Evolutionary conservation across 2,329 filamentous ascomycete species (phyloP).

Genomic region (Remersonia thermophila): DNA sequence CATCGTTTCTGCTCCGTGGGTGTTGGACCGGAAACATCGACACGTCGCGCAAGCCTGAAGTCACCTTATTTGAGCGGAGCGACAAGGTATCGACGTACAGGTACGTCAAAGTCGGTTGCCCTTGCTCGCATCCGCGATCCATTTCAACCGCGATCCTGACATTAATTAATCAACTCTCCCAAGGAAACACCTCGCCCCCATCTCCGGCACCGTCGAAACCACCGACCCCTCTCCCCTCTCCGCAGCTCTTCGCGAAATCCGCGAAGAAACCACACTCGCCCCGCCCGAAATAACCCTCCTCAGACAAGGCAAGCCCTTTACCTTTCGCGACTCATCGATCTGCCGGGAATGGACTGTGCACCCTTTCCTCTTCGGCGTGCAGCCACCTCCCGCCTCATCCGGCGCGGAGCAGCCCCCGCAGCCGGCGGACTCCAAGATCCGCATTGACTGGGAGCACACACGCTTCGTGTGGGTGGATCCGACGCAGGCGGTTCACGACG

Average conservation of each 20-base stretch:
- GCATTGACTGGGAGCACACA: conserved; percentile 51
- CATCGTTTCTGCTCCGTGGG: conserved; percentile 39
- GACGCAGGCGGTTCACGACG: conserved; percentile 34
- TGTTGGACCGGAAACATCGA: conserved; percentile 21
- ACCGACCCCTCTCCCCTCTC: conserved; percentile 38
- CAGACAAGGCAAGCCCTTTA: conserved; percentile 45
- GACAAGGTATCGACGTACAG: conserved; percentile 46
- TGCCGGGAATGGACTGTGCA: conserved; percentile 49
- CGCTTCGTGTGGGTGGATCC: conserved; percentile 46
- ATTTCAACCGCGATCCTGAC: neutral
- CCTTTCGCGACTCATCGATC: conserved; percentile 40
- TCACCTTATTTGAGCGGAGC: conserved; percentile 52
- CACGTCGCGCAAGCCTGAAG: conserved; percentile 24
- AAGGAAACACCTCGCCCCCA: conserved; percentile 46
- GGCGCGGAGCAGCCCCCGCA: no score
- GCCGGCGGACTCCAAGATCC: conserved; percentile 31
- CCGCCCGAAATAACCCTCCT: conserved; percentile 34
- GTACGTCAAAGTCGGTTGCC: conserved; percentile 26
- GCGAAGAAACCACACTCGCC: conserved; percentile 48
- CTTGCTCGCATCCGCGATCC: neutral
- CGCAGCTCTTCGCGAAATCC: conserved; percentile 50
- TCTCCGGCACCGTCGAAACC: conserved; percentile 48
- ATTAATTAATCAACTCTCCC: neutral
- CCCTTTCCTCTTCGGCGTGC: conserved; percentile 48
- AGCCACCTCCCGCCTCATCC: no score